Base-by-base conservation (phyloP, 768 basidiomycete species). In the Mycena maculata region DNA sequence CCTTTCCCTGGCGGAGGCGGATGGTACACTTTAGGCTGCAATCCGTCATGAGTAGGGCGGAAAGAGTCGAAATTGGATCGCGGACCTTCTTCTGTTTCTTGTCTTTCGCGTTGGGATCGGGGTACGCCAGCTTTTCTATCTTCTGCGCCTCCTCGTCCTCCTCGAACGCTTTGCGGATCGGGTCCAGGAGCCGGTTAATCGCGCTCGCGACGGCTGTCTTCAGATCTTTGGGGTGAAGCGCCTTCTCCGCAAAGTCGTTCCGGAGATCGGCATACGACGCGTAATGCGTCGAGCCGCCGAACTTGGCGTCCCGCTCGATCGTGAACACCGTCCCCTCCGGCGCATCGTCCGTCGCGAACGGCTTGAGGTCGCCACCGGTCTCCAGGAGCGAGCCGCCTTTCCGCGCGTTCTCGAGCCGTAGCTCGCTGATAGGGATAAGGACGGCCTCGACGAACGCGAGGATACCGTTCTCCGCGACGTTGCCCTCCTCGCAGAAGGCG, bases 401-500 rank as follows among this genome's bases (percentile, higher is more conserved):
- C 60, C 76, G 64, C 25, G 84, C 85, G 61, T 71, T 67, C 45
- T 93, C 92, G 36, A 91, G 74, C 20, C 92, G 87, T 38, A 98
- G 81, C 72, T 92, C 82, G 75, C 88, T 90, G 72, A 97, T 89
- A 31, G 95, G 95, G 71, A 98, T 93, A 64, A 96, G 77, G 20
- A 97, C 96, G 16, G 92, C 90, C 71, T 91, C 82, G 67, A 90
- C 86, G 82, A 98, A 98, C 2, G 93, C 83, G 6, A 98, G 86
- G 0, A 98, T 81, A 27, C 95, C 97, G 78, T 99, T 99, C 27
- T 93, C 95, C 48, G 88, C 86, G 55, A 89, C 81, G 75, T 93
- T 95, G 18, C 96, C 96, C 72, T 96, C 95, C 73, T 97, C 95
- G 78, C 96, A 99, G 76, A 97, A 95, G 1, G 98, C 96, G 25